Base-by-base conservation (phyloP, 2,329 filamentous ascomycete genomes). In the Penicillium aurantiogriseum region DNA sequence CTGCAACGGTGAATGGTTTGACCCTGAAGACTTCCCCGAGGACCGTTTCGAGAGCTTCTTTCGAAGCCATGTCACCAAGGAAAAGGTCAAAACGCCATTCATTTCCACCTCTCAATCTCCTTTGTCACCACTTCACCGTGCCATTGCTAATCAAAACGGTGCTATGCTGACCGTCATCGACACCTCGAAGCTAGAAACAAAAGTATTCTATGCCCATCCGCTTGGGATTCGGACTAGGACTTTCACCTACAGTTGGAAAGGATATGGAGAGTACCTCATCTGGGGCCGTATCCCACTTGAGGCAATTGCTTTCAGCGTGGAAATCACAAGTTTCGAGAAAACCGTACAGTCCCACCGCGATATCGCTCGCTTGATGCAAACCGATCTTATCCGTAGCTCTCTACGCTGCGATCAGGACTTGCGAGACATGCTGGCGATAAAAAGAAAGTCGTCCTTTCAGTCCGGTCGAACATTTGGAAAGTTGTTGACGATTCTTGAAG, bases 211-310 rank as follows among this genome's bases (percentile, higher is more conserved):
- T 2, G 72, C 74, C 0, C 6, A 50, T 5, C 53, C 61, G 1
- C 50, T 75, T 1, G 63, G 74, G 4, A 23, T 44, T 4, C n/a
- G 54, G 1, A 66, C 60, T 0, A 10, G 10, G 1, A 63, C 59
- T 2, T 21, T 40, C 11, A 33, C 31, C 31, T 33, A 33, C 31
- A 33, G 9, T 0, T 69, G 69, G 49, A 51, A 56, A 9, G 64
- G 59, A 0, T 75, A 73, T n/a, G 69, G 67, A 0, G 75, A 77
- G 21, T 76, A 65, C 39, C 54, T 74, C 0, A 56, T 76, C 1
- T 77, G 75, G 75, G 69, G 71, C 0, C 50, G 55, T 1, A 61
- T 76, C 0, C 60, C 66, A 0, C 25, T 57, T 0, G 21, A 60
- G 3, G 69, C 72, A 2, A 73, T 77, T 9, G 48, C 72, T 8